Percentiles rank a stretch among this genome's conserved stretches.
Evolutionary conservation across 2,329 filamentous ascomycete species (phyloP).

Genomic region (Alternaria atra): DNA sequence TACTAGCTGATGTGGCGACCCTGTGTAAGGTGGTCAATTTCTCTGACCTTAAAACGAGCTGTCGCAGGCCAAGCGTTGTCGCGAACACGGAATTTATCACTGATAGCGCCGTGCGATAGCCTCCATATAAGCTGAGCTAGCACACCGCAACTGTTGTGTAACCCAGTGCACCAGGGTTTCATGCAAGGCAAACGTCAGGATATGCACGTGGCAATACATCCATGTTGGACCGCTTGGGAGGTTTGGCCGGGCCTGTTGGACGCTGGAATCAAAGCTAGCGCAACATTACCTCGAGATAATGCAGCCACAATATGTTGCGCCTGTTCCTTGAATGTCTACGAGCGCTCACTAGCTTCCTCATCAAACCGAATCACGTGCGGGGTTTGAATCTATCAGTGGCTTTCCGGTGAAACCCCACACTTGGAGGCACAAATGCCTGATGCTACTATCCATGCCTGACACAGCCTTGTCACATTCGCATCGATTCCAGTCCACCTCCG

Average conservation of each 20-base stretch:
- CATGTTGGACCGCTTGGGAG: background rate
- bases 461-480: too few species aligned
- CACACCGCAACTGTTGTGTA: constrained; percentile 1
- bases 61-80: too few species aligned
- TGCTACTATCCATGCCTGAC: too few species aligned
- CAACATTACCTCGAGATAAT: background rate
- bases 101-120: too few species aligned
- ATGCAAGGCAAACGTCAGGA: background rate
- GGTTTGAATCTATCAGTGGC: background rate
- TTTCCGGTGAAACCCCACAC: background rate
- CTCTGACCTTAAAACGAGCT: too few species aligned
- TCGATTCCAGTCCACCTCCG: too few species aligned
- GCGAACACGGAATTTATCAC: too few species aligned
- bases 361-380: background rate
- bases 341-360: background rate
- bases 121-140: too few species aligned
- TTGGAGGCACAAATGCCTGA: background rate
- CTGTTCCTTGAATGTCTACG: background rate
- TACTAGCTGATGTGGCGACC: too few species aligned
- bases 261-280: background rate
- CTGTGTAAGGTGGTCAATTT: too few species aligned
- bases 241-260: background rate
- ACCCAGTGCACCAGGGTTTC: background rate
- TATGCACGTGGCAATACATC: background rate
- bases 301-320: background rate